Evolutionary conservation across 129 eudicot genomes (phyloP), one percentile per base, ranked within the genome.

Genomic region (Helianthus tuberosus): DNA sequence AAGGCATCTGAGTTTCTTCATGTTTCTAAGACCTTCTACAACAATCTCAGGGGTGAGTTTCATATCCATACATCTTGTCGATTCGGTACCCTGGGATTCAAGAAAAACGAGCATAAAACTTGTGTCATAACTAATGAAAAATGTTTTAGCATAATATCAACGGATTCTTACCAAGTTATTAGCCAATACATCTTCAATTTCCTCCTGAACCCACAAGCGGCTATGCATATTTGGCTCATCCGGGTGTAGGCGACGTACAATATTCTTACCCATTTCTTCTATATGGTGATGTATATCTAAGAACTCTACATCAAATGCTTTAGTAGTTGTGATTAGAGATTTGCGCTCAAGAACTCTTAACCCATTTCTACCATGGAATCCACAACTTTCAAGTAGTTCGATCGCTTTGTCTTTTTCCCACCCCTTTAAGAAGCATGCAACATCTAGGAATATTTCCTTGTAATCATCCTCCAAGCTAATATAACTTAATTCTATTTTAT

Each of bases 251-350:
- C 32, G 67, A 3, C 29, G 43, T 60, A 88, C 80, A 65, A 88
- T 85, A 59, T 88, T 74, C 75, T 64, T 78, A 12, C 93, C 93
- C 90, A 85, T 88, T 61, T 80, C 93, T 59, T 76, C 66, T 14
- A 85, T 50, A 60, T 63, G 84, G 60, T 83, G 81, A 68, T 88
- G 93, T 83, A 88, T 80, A 75, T 65, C 66, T 58, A 69, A 4
- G 14, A 3, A 50, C 41, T 11, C 57, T 20, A 11, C 16, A 17
- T 44, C 10, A 87, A 55, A 0, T 14, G 9, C 14, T 67, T 47
- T 44, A 3, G 23, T 20, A 38, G 75, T 9, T 11, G 61, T 82
- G 6, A 87, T 32, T 9, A 84, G 82, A 67, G 80, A 84, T 79
- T 61, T 82, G 32, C 61, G 71, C 25, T 55, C 12, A 16, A 84